A percentile compares a stretch with the other conserved stretches of the same genome.
Conservation (phyloP, 2,329 filamentous ascomycete genomes). For the Thelonectria blattea region DNA sequence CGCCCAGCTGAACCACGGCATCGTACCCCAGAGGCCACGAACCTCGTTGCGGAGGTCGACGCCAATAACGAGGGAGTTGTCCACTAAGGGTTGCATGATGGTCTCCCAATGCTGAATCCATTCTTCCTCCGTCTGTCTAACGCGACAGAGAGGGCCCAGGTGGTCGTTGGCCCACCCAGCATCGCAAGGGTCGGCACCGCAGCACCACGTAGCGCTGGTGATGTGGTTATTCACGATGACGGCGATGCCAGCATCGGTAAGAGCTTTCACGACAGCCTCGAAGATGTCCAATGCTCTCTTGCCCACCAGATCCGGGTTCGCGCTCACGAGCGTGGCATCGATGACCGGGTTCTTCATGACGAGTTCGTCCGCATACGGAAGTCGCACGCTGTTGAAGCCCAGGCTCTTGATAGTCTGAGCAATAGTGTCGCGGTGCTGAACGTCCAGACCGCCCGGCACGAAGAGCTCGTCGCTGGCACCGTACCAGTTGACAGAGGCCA, state of each 20-base stretch:
- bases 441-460: conserved; percentile 67
- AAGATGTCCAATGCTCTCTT: conserved; percentile 65
- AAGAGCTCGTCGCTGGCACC: conserved; percentile 72
- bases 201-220: conserved; percentile 72
- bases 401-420: conserved; percentile 63
- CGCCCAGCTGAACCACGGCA: conserved; percentile 70
- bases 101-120: conserved; percentile 72
- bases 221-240: conserved; percentile 76
- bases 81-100: conserved; percentile 64
- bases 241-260: conserved; percentile 67
- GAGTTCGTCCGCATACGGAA: conserved; percentile 74
- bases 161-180: conserved; percentile 71
- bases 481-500: conserved; percentile 74
- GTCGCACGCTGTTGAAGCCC: conserved; percentile 73
- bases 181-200: conserved; percentile 71
- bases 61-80: conserved; percentile 68
- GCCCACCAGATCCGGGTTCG: conserved; percentile 66
- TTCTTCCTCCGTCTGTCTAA: conserved; percentile 67
- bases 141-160: conserved; percentile 63
- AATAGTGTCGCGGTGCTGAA: conserved; percentile 66
- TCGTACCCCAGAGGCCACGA: conserved; percentile 71
- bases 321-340: conserved; percentile 54
- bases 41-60: conserved; percentile 74
- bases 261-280: conserved; percentile 61
- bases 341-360: conserved; percentile 65